Evolutionary conservation across 331 rosid genomes (phyloP), one percentile per base, ranked within the genome.

Genomic region (Quercus tomentella): DNA sequence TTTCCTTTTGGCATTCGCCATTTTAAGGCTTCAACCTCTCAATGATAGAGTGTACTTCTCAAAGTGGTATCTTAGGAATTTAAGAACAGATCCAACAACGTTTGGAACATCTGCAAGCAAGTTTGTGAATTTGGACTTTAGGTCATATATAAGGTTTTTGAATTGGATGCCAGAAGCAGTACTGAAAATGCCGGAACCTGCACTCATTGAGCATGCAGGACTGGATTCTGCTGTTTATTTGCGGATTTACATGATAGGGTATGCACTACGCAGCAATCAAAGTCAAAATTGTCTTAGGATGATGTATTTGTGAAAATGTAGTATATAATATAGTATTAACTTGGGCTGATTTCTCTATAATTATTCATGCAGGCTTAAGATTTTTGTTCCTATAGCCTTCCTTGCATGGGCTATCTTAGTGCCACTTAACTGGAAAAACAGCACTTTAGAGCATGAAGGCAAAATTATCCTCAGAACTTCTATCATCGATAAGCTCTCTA

Each of bases 191-290:
- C 97, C 98, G 0, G 97, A 94, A 77, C 94, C 81, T 35, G 97
- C 91, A 89, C 98, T 94, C 55, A 92, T 92, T 76, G 97, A 94
- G n/a, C 98, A 94, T 85, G 97, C 98, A n/a, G 98, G 98, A 60
- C 71, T 94, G 84, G 98, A 94, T 76, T 94, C 98, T 41, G 98
- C 82, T 70, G 98, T 92, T 62, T 94, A 94, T 84, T 81, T 94
- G 87, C 86, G 98, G 69, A 94, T 94, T 73, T 94, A 94, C 90
- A 84, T 89, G 90, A 80, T 86, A 22, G 98, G 98, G 98, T 94
- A 91, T 68, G 92, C 22, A n/a, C 31, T 28, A 28, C 3, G 33
- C 5, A 30, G 5, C 31, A 70, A 57, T 65, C 26, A 28, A 51
- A 23, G 21, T 76, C 71, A 70, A 31, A 70, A 31, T 73, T 21